Conservation (phyloP, 116 monocot genomes). For the Papilionanthe hybrid region DNA sequence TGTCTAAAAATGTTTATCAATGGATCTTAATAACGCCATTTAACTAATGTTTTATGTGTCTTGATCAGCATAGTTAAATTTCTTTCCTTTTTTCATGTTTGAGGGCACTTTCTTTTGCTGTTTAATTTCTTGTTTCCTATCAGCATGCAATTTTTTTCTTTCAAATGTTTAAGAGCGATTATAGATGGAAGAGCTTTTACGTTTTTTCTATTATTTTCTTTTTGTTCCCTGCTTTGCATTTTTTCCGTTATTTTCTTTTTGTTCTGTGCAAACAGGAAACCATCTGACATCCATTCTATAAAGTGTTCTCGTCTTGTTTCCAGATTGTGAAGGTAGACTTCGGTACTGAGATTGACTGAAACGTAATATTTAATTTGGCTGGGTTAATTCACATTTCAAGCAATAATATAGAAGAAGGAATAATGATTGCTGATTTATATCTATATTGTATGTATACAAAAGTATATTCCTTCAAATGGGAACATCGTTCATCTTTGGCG, state of each 20-base stretch:
- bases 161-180: not conserved
- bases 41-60: not conserved
- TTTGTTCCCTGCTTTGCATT: not conserved
- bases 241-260: not conserved
- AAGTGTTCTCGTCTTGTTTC: not conserved
- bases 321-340: not conserved
- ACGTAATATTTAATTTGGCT: not conserved
- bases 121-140: not conserved
- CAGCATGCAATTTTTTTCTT: not conserved
- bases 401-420: not conserved
- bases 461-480: not conserved
- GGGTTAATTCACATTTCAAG: not conserved
- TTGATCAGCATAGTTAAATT: not conserved
- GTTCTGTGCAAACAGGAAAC: not conserved
- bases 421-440: not conserved
- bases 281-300: not conserved
- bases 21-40: not conserved
- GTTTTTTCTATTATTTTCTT: not conserved
- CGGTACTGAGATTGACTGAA: not conserved
- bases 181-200: not conserved
- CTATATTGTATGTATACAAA: not conserved
- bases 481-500: not conserved
- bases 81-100: not conserved
- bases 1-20: not conserved
- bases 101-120: not conserved